Evolutionary conservation across 192 early-diverging fungal species (phyloP).

Genomic region (Backusella morwellensis): DNA sequence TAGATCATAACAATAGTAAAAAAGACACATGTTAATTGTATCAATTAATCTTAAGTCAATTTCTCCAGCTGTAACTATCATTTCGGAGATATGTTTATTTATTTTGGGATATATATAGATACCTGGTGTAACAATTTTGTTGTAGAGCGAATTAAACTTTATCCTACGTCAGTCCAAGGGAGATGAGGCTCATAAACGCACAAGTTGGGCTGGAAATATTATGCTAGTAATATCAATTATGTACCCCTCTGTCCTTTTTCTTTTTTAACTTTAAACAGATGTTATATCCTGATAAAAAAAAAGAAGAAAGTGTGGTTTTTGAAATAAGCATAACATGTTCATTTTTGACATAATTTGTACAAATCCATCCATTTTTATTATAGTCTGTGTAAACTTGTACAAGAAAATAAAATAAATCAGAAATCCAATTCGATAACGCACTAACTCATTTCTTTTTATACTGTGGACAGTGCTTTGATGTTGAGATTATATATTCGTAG

Average conservation of each 20-base stretch:
- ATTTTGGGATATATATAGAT: neutral
- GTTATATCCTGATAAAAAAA: neutral
- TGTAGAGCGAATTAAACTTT: neutral
- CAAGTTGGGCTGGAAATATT: neutral
- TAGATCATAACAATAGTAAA: neutral
- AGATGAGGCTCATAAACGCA: neutral
- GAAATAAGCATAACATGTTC: neutral
- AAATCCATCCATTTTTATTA: slow-evolving; percentile 3
- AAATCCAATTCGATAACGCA: neutral
- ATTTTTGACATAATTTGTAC: slow-evolving; percentile 6
- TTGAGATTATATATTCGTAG: slow-evolving; percentile 1
- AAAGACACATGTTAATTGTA: neutral
- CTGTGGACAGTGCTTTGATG: neutral
- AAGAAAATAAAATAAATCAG: slow-evolving; percentile 6
- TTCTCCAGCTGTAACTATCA: neutral
- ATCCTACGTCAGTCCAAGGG: neutral
- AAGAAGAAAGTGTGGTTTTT: neutral
- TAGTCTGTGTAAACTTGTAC: slow-evolving; percentile 4
- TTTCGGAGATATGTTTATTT: neutral
- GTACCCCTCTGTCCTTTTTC: neutral
- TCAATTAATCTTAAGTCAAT: slow-evolving; percentile 3
- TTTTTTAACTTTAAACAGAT: neutral
- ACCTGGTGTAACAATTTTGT: neutral
- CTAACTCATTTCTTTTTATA: neutral
- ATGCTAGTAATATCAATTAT: neutral